Conservation (phyloP, 1,139 yeast species). For the Hemisphaericaspora xylofermentans region DNA sequence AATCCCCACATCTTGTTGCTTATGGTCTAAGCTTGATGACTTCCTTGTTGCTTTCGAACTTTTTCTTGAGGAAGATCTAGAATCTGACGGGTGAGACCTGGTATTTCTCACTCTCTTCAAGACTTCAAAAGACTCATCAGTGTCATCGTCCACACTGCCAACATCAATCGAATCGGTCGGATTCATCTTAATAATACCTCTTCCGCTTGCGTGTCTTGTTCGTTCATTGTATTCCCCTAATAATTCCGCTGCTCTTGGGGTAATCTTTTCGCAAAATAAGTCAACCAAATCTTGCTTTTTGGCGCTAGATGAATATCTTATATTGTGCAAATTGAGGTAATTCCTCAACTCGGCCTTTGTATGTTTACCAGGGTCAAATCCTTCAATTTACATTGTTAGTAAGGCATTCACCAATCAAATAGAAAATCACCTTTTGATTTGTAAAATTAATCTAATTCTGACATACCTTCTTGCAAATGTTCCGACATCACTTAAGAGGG, state of each 20-base stretch:
- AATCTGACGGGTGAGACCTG: neutral
- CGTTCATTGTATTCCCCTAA: conserved; percentile 20
- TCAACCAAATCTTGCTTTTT: conserved; percentile 61
- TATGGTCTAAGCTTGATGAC: neutral
- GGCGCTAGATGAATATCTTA: conserved; percentile 57
- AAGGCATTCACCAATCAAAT: neutral
- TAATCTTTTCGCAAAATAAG: conserved; percentile 50
- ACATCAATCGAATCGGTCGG: neutral
- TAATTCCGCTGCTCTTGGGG: conserved; percentile 35
- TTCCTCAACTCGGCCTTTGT: conserved; percentile 66
- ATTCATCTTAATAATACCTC: conserved; percentile 18
- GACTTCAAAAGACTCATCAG: neutral
- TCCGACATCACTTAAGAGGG: conserved; percentile 6
- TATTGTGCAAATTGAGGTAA: conserved; percentile 55
- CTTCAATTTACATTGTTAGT: conserved; percentile 26
- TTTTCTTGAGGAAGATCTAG: neutral
- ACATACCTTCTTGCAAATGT: conserved; percentile 15
- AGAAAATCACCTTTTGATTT: too few relatives aligned
- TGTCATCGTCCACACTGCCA: neutral
- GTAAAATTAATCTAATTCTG: neutral
- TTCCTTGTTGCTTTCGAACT: neutral
- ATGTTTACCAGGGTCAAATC: conserved; percentile 60
- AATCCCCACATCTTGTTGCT: neutral
- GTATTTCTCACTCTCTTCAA: neutral
- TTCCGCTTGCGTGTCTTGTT: conserved; percentile 21